Percentiles rank a stretch among this genome's conserved stretches.
Conservation (phyloP, 139 green algal genomes). For the Chlorella ohadii region DNA sequence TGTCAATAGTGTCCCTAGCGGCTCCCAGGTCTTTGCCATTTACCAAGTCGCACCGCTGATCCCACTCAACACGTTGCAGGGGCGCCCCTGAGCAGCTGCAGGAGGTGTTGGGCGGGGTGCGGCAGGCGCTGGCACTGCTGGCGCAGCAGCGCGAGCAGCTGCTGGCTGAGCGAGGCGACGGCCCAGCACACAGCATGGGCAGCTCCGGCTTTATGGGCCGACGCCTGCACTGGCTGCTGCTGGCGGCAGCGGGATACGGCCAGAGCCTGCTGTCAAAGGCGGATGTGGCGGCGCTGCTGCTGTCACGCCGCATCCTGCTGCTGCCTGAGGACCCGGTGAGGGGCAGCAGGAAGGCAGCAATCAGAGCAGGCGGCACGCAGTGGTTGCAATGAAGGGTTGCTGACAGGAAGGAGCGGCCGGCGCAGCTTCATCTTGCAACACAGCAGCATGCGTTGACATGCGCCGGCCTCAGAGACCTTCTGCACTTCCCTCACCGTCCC, state of each 20-base stretch:
- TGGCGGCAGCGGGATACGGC: constrained; percentile 31
- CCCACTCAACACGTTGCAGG: too few relatives aligned
- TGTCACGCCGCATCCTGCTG: constrained; percentile 45
- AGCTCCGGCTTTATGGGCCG: not conserved
- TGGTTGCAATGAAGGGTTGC: too few relatives aligned
- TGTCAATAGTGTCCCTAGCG: too few relatives aligned
- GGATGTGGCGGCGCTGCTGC: constrained; percentile 45
- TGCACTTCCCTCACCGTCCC: too few relatives aligned
- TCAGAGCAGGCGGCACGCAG: too few relatives aligned
- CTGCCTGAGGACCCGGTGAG: not conserved
- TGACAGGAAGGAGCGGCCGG: too few relatives aligned
- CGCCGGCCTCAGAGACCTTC: too few relatives aligned
- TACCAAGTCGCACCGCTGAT: too few relatives aligned
- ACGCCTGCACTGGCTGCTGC: constrained; percentile 31
- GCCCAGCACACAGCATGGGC: not conserved
- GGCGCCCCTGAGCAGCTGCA: constrained; percentile 4
- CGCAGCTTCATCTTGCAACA: too few relatives aligned
- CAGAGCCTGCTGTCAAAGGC: constrained; percentile 27
- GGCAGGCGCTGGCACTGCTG: constrained; percentile 10
- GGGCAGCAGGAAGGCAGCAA: not conserved
- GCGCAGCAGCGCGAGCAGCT: constrained; percentile 23
- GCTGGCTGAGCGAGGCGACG: not conserved
- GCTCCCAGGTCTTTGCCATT: too few relatives aligned
- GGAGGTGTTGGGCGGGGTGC: constrained; percentile 9
- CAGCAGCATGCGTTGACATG: too few relatives aligned